phyloP scores from a whole-genome alignment of 768 basidiomycete species.

The Lactifluus subvellereus region DNA sequence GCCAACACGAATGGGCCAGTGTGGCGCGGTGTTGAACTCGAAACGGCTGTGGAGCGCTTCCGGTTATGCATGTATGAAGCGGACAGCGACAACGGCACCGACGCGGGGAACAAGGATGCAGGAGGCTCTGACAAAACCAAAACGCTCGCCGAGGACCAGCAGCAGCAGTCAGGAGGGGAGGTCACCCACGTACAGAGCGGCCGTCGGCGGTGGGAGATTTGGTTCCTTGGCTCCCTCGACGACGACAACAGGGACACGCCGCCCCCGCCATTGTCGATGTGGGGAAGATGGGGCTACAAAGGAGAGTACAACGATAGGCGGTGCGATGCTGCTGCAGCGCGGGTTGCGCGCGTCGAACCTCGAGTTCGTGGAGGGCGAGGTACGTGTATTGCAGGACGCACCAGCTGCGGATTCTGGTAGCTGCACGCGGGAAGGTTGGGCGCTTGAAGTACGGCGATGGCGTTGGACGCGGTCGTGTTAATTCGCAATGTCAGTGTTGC shows the following conservation, averaged over 20 bases:
- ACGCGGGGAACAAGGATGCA: background rate
- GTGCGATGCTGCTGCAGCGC: too few species aligned
- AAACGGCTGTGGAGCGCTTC: slow-evolving; percentile 31
- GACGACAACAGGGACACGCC: background rate
- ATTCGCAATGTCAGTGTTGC: too few species aligned
- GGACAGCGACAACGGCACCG: slow-evolving; percentile 4
- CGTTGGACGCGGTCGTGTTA: too few species aligned
- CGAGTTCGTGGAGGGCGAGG: too few species aligned
- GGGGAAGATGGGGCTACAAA: too few species aligned
- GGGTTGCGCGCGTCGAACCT: too few species aligned
- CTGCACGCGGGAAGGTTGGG: too few species aligned
- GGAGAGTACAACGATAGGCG: too few species aligned
- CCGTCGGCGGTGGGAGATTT: slow-evolving; percentile 12
- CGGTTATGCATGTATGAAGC: slow-evolving; percentile 23
- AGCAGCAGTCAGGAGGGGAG: background rate
- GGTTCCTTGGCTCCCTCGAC: slow-evolving; percentile 5
- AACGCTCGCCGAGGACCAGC: background rate
- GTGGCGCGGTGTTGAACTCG: slow-evolving; percentile 28
- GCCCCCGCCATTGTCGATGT: too few species aligned
- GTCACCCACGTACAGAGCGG: background rate
- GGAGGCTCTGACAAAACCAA: background rate
- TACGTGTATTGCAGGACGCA: too few species aligned
- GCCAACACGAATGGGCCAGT: background rate
- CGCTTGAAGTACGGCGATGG: too few species aligned
- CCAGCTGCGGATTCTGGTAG: too few species aligned